A percentile compares a stretch with the other conserved stretches of the same genome.
phyloP scores from a whole-genome alignment of 306 rosid species.

The Prunus davidiana region DNA sequence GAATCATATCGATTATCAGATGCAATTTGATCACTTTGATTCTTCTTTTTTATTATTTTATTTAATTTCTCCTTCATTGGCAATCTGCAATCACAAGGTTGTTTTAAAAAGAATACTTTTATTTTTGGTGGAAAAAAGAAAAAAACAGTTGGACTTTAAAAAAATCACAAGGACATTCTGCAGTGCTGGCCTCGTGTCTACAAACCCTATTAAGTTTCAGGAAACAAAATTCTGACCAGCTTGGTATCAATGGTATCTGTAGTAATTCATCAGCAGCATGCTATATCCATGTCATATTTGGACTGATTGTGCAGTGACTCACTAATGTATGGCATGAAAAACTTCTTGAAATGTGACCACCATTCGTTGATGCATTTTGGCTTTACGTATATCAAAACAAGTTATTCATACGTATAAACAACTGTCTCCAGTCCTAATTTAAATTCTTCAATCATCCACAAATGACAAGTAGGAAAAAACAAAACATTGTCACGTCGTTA shows the following conservation, averaged over 20 bases:
- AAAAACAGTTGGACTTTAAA: not conserved
- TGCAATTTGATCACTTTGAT: conserved; percentile 10
- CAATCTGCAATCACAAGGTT: not conserved
- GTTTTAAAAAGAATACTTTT: no score
- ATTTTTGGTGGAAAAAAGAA: no score
- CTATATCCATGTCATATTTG: not conserved
- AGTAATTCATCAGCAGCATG: not conserved
- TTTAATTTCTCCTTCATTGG: not conserved
- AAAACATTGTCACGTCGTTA: no score
- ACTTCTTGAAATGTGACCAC: not conserved
- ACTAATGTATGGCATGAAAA: not conserved
- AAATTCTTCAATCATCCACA: no score
- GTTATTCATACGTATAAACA: no score
- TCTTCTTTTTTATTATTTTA: not conserved
- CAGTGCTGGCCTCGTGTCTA: not conserved
- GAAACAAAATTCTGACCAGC: not conserved
- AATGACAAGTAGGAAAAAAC: no score
- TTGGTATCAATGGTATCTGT: not conserved
- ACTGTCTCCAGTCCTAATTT: no score
- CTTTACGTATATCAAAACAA: no score
- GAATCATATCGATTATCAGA: conserved; percentile 37
- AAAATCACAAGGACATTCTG: not conserved
- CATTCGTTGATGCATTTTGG: no score
- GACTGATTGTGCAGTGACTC: not conserved
- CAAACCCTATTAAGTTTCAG: not conserved